Base-by-base conservation (phyloP, 768 basidiomycete genomes). In the Holtermanniella nyarrowii region DNA sequence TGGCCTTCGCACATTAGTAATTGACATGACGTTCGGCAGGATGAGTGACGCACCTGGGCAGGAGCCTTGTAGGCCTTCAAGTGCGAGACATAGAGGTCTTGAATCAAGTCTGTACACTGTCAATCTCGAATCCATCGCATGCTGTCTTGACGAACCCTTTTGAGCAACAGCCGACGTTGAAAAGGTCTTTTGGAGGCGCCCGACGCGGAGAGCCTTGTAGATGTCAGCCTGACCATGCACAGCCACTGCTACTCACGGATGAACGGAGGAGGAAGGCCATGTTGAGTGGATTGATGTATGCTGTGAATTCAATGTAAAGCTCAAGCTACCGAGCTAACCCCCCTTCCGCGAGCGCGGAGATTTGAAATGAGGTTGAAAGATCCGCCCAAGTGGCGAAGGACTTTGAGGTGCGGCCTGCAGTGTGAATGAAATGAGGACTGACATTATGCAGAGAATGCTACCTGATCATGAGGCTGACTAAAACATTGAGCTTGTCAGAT, bases 401-500 rank as follows among this genome's bases (percentile, higher is more conserved):
- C n/a, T n/a, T n/a, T n/a, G n/a, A n/a, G n/a, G n/a, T n/a, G n/a
- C n/a, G n/a, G n/a, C n/a, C n/a, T n/a, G n/a, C n/a, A n/a, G n/a
- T n/a, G n/a, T n/a, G n/a, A n/a, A n/a, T n/a, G n/a, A n/a, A n/a
- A n/a, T n/a, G n/a, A n/a, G n/a, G n/a, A n/a, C n/a, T n/a, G n/a
- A n/a, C n/a, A n/a, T n/a, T n/a, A n/a, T n/a, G n/a, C n/a, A n/a
- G n/a, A n/a, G n/a, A n/a, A n/a, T n/a, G n/a, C n/a, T n/a, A n/a
- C n/a, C n/a, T n/a, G n/a, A n/a, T 99, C 70, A 91, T 86, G 0
- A 89, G 97, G 53, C 76, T 97, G 13, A 87, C 91, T 0, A 79
- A 84, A 2, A 77, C 79, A 26, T 77, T 40, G 69, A 76, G 18
- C 41, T 48, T 66, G 27, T 63, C 61, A 16, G 79, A 91, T 59